A percentile compares a stretch with the other conserved stretches of the same genome.
These are phyloP conservation scores for Talaromyces stipitatus DNA, from an alignment of 495 filamentous ascomycete genomes.

Conservation along the genomic window DNA sequence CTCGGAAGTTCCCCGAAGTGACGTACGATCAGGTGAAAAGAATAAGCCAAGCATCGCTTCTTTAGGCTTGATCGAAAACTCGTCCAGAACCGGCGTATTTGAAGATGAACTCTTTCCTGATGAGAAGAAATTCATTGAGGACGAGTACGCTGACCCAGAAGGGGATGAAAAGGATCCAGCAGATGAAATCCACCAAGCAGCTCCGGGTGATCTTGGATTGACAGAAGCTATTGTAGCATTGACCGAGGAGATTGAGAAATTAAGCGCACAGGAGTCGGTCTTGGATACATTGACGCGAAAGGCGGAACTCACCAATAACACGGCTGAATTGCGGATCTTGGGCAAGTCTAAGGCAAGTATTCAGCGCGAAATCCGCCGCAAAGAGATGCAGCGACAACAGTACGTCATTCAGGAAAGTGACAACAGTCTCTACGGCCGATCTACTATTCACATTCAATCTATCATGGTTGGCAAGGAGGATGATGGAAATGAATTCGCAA, in stretches of 20 bases:
- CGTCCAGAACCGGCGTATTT: constrained; percentile 74
- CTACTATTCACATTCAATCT: constrained; percentile 78
- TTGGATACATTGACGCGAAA: constrained; percentile 87
- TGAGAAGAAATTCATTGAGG: constrained; percentile 76
- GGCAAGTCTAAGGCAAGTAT: constrained; percentile 91
- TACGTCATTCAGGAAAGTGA: constrained; percentile 97
- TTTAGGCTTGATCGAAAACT: constrained; percentile 76
- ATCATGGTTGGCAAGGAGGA: constrained; percentile 89
- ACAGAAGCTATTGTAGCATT: constrained; percentile 85
- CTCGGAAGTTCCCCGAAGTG: constrained; percentile 41
- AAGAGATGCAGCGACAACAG: constrained; percentile 93
- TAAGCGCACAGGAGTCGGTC: constrained; percentile 81
- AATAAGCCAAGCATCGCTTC: constrained; percentile 83
- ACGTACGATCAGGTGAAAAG: constrained; percentile 38
- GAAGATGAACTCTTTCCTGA: constrained; percentile 92
- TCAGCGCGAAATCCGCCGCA: constrained; percentile 82
- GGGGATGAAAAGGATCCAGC: constrained; percentile 53
- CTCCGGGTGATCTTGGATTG: constrained; percentile 88
- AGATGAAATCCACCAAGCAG: constrained; percentile 89
- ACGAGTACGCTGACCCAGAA: constrained; percentile 72
- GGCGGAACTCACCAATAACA: constrained; percentile 95
- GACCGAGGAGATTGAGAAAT: constrained; percentile 80
- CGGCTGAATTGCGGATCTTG: constrained; percentile 83
- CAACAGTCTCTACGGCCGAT: constrained; percentile 91
- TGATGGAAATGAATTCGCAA: constrained; percentile 86